phyloP scores from a whole-genome alignment of 2,329 filamentous ascomycete genomes.

The Neonectria neomacrospora region DNA sequence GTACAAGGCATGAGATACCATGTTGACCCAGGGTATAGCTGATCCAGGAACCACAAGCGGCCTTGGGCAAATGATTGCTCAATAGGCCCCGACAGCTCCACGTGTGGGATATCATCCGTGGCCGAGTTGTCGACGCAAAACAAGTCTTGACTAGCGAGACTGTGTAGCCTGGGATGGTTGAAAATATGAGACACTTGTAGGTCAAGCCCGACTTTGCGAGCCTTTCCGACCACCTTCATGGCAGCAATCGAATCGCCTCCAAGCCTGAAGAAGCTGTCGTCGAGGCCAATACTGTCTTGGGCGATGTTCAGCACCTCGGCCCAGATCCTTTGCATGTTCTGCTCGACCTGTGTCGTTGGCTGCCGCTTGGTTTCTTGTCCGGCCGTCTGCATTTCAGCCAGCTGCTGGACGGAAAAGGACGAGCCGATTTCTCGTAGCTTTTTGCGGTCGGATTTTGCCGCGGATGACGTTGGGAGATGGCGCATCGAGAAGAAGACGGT shows the following conservation, averaged over 20 bases:
- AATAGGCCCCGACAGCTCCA: constrained; percentile 9
- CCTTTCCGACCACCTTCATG: constrained; percentile 55
- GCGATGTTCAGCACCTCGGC: constrained; percentile 49
- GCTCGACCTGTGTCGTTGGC: constrained; percentile 24
- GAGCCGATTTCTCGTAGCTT: constrained; percentile 20
- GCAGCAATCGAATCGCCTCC: constrained; percentile 63
- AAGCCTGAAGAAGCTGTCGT: constrained; percentile 61
- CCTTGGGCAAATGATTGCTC: constrained; percentile 34
- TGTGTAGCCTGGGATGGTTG: background rate
- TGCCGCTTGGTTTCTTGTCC: constrained; percentile 3
- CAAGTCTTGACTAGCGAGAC: background rate
- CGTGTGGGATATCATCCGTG: constrained; percentile 3
- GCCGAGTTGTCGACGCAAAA: no score
- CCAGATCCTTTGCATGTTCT: constrained; percentile 52
- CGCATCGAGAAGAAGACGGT: constrained; percentile 26
- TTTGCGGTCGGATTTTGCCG: constrained; percentile 33
- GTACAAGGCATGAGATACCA: constrained; percentile 27
- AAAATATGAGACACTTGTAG: background rate
- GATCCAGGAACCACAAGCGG: constrained; percentile 31
- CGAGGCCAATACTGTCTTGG: constrained; percentile 49
- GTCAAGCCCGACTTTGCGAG: constrained; percentile 20
- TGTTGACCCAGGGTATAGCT: constrained; percentile 10
- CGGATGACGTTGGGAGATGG: constrained; percentile 26
- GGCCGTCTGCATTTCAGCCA: constrained; percentile 47
- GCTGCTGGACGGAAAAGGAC: constrained; percentile 45